A percentile compares a stretch with the other conserved stretches of the same genome.
These are phyloP conservation scores for Venturia carpophila DNA, from an alignment of 2,329 filamentous ascomycete genomes.

Conservation along the genomic window DNA sequence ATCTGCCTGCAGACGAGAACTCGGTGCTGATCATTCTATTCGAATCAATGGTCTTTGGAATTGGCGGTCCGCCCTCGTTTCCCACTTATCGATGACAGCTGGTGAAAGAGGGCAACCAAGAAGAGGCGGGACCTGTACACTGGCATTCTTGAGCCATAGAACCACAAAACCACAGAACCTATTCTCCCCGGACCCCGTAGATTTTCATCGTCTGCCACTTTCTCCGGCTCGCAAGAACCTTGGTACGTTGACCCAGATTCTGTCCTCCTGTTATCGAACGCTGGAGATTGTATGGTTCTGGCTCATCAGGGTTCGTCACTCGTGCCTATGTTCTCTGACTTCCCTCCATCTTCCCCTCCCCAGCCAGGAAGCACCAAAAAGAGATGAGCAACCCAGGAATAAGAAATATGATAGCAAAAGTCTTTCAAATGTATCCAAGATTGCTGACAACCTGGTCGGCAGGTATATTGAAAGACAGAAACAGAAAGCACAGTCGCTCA, in stretches of 20 bases:
- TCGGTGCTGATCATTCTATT: constrained; percentile 13
- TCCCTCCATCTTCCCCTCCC: not conserved
- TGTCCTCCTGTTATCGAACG: not conserved
- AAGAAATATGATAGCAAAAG: not conserved
- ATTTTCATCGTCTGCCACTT: not conserved
- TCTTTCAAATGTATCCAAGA: not conserved
- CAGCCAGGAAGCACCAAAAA: not conserved
- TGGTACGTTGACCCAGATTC: not conserved
- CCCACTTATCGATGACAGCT: constrained; percentile 8
- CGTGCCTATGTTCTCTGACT: not conserved
- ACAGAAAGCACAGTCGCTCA: not conserved
- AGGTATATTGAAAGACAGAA: not conserved
- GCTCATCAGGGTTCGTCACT: not conserved
- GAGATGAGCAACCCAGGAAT: not conserved
- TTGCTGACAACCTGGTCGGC: not conserved
- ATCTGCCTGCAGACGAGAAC: constrained; percentile 11
- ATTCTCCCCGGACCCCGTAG: not conserved
- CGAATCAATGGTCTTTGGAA: constrained; percentile 13
- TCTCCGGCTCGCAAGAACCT: not conserved
- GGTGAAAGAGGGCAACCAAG: constrained; percentile 5
- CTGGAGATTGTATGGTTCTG: not conserved
- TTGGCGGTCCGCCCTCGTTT: constrained; percentile 14
- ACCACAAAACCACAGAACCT: not conserved
- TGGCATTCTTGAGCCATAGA: not conserved
- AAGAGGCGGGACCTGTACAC: not conserved